These are phyloP conservation scores for Allomyces macrogynus DNA, from an alignment of 192 early-diverging fungal species.

Conservation along the genomic window DNA sequence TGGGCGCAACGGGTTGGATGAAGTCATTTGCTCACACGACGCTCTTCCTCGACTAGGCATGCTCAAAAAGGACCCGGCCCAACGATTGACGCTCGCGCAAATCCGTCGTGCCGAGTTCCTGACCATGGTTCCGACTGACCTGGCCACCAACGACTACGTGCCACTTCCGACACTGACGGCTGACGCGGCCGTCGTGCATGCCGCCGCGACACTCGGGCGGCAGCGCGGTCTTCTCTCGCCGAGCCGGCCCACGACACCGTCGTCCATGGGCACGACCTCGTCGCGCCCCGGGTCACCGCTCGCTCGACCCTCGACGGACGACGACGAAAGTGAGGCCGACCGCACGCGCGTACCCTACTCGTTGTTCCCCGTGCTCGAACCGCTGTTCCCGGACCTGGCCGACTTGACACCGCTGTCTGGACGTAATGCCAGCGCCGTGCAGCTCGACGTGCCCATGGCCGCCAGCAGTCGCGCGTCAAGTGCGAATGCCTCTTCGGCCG, in stretches of 20 bases:
- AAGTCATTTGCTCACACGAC: too few relatives aligned
- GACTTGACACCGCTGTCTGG: not conserved
- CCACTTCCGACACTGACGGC: not conserved
- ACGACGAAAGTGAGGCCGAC: not conserved
- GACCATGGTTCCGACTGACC: not conserved
- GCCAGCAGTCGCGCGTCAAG: too few relatives aligned
- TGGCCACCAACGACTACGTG: not conserved
- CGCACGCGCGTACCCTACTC: not conserved
- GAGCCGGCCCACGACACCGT: too few relatives aligned
- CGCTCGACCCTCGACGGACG: not conserved
- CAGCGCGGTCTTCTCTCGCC: not conserved
- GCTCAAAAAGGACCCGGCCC: slow-evolving; percentile 16
- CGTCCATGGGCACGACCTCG: not conserved
- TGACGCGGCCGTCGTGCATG: not conserved
- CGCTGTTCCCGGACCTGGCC: not conserved
- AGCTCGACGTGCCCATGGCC: too few relatives aligned
- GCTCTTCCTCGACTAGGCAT: slow-evolving; percentile 9
- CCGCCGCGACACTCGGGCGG: not conserved
- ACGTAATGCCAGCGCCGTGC: too few relatives aligned
- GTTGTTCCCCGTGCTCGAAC: not conserved
- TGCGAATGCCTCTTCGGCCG: too few relatives aligned
- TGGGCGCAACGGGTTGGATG: too few relatives aligned
- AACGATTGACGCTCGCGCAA: slow-evolving; percentile 14
- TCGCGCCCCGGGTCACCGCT: not conserved
- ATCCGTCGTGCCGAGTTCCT: slow-evolving; percentile 18